Base-by-base conservation (phyloP, 768 basidiomycete genomes). In the Tylopilus subfusipes region DNA sequence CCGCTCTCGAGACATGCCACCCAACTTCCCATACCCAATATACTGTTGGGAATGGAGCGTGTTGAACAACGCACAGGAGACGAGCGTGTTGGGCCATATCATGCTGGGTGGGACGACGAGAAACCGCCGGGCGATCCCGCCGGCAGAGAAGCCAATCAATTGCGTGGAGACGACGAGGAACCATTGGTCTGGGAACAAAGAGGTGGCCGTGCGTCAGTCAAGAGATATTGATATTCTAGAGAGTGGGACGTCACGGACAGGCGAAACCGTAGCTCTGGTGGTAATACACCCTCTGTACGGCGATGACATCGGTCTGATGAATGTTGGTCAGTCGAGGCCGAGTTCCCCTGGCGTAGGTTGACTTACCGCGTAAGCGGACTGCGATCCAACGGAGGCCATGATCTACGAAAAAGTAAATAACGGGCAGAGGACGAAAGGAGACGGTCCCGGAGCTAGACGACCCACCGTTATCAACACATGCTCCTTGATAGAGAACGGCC, bases 81-180 rank as follows among this genome's bases (percentile, higher is more conserved):
- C 86, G 21, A 92, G 78, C 54, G 87, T 85, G 21, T 75, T 71
- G 0, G 90, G 90, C 90, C 90, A 92, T 66, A 91, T 86, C 87
- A 75, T 70, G 30, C 68, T 69, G 4, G 69, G 27, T 59, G 75
- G 91, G 60, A 61, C 82, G 64, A 75, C 90, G 34, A 92, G 78
- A 77, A 91, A 91, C 12, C 90, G 83, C 29, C 86, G 82, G 7
- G 80, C 78, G 34, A 88, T 71, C 14, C 89, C 88, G 42, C 90
- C 90, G 52, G 91, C 82, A 5, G 88, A 90, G 75, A 92, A 92
- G 13, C 91, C 89, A 50, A 91, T 89, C 51, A 90, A 72, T 63
- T 87, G 85, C 1, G 84, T 84, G 29, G 82, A 85, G 72, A 90
- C 82, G 24, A 91, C 85, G 21, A 90, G 71, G 69, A 90, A 81